These are phyloP conservation scores for Petunia hybrid DNA, from an alignment of 305 asterid genomes.

Conservation along the genomic window DNA sequence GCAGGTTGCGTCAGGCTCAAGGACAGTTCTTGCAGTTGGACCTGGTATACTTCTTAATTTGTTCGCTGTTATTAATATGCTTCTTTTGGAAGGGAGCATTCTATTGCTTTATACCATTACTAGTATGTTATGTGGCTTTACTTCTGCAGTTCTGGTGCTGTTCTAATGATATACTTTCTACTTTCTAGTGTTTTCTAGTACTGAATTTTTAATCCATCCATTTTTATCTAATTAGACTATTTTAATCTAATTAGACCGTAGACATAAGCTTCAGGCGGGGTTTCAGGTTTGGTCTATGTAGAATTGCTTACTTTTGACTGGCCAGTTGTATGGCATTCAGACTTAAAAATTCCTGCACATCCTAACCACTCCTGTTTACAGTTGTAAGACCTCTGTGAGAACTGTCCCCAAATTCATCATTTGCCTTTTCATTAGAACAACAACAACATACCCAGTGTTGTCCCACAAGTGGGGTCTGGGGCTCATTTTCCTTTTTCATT, in stretches of 20 bases:
- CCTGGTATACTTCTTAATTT: slow-evolving; percentile 66
- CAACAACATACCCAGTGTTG: no score
- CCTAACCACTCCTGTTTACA: slow-evolving; percentile 14
- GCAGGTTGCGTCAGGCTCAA: slow-evolving; percentile 93
- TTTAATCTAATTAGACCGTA: not conserved
- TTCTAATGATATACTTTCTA: not conserved
- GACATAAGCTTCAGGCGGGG: not conserved
- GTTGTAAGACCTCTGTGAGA: slow-evolving; percentile 16
- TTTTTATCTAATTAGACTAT: not conserved
- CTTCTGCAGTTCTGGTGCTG: not conserved
- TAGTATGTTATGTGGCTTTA: not conserved
- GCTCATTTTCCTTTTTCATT: not conserved
- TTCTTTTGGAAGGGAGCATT: not conserved
- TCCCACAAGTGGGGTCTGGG: no score
- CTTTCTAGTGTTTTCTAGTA: not conserved
- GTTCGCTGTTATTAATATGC: not conserved
- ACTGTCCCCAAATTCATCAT: slow-evolving; percentile 12
- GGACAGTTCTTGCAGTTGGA: slow-evolving; percentile 91
- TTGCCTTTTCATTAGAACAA: not conserved
- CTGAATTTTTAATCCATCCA: not conserved
- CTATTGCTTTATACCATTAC: not conserved
- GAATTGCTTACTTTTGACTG: not conserved
- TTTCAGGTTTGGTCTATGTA: not conserved
- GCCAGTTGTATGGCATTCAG: slow-evolving; percentile 5
- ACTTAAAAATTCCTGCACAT: not conserved